Percentiles rank a stretch among this genome's conserved stretches.
Evolutionary conservation across 2,329 filamentous ascomycete species (phyloP).

Genomic region (Alternaria rosae): DNA sequence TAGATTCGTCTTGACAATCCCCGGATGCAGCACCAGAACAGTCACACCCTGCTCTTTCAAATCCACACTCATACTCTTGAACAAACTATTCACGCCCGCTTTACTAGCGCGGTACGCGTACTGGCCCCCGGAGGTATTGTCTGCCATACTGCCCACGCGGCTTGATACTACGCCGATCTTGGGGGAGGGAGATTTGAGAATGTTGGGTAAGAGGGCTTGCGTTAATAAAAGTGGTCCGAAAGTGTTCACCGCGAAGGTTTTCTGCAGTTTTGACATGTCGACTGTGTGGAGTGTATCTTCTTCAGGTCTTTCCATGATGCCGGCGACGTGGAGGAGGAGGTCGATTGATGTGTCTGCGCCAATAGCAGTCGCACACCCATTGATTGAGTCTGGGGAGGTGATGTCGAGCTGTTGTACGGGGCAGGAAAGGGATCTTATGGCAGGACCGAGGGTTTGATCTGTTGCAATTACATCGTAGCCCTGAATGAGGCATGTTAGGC

Average conservation of each 20-base stretch:
- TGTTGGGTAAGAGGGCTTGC: slow-evolving; percentile 54
- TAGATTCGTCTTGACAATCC: slow-evolving; percentile 48
- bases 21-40: slow-evolving; percentile 55
- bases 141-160: slow-evolving; percentile 54
- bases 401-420: slow-evolving; percentile 50
- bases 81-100: slow-evolving; percentile 55
- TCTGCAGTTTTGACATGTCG: slow-evolving; percentile 38
- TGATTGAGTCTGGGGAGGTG: too few species aligned
- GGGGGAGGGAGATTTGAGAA: slow-evolving; percentile 42
- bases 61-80: slow-evolving; percentile 55
- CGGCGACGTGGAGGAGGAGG: slow-evolving; percentile 50
- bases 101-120: slow-evolving; percentile 57
- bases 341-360: slow-evolving; percentile 45
- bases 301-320: slow-evolving; percentile 40
- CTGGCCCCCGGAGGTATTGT: slow-evolving; percentile 53
- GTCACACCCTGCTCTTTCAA: slow-evolving; percentile 50
- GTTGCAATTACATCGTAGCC: slow-evolving; percentile 44
- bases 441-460: slow-evolving; percentile 38
- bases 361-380: too few species aligned
- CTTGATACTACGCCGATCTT: slow-evolving; percentile 53
- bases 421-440: slow-evolving; percentile 43
- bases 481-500: slow-evolving; percentile 14
- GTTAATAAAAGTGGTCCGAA: slow-evolving; percentile 56
- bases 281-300: slow-evolving; percentile 47
- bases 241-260: slow-evolving; percentile 54